Percentiles rank a stretch among this genome's conserved stretches.
Evolutionary conservation across 306 rosid genomes (phyloP).

Genomic region (Alnus glutinosa): DNA sequence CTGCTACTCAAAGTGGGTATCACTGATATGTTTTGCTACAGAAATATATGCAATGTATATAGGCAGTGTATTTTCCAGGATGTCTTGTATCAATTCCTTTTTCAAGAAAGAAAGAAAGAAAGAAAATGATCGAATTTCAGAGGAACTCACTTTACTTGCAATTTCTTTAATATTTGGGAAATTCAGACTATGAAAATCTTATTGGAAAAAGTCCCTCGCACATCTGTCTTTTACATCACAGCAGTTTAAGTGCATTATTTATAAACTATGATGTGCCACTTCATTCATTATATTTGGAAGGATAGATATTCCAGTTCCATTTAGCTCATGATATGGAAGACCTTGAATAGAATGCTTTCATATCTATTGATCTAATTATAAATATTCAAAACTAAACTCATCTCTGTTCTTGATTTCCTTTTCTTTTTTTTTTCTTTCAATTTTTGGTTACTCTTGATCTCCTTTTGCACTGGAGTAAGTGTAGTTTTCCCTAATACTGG

Average conservation of each 20-base stretch:
- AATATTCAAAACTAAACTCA: background rate
- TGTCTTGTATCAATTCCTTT: background rate
- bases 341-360: background rate
- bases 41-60: background rate
- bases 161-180: background rate
- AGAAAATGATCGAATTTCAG: no score
- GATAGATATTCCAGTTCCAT: background rate
- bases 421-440: background rate
- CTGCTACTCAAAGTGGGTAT: background rate
- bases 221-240: background rate
- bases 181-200: background rate
- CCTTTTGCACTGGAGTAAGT: background rate
- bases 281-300: background rate
- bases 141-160: background rate
- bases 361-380: background rate
- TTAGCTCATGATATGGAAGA: background rate
- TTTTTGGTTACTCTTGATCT: background rate
- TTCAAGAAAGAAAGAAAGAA: no score
- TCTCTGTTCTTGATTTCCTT: background rate
- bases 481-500: slow-evolving; percentile 19
- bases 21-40: background rate
- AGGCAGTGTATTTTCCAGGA: background rate
- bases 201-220: background rate
- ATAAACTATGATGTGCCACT: background rate
- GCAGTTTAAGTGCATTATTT: background rate